A percentile compares a stretch with the other conserved stretches of the same genome.
Conservation (phyloP, 1,139 yeast genomes). For the Magnusiomyces fungicola region DNA sequence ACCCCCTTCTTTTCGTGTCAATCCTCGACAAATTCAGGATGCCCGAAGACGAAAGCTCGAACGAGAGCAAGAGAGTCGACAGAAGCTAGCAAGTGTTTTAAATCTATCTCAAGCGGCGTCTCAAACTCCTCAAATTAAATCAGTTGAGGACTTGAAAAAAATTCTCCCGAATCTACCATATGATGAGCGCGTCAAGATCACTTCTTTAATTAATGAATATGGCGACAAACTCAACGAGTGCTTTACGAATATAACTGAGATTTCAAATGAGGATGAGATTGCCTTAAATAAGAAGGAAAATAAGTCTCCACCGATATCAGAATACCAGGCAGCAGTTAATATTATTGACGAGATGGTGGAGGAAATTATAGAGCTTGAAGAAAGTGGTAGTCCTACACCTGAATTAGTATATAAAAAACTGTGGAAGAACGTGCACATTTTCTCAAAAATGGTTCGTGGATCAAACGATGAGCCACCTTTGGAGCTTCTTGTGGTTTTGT, state of each 20-base stretch:
- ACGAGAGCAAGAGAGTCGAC: not conserved
- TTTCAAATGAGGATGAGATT: not conserved
- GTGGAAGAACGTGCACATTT: slow-evolving; percentile 12
- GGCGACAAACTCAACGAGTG: slow-evolving; percentile 10
- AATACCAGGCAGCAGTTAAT: slow-evolving; percentile 10
- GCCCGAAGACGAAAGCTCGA: not conserved
- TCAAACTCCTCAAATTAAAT: not conserved
- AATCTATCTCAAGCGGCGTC: not conserved
- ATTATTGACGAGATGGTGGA: slow-evolving; percentile 9
- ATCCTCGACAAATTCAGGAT: too few species aligned
- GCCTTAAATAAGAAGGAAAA: not conserved
- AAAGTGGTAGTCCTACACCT: slow-evolving; percentile 1
- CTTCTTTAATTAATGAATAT: slow-evolving; percentile 9
- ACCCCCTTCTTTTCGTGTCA: too few species aligned
- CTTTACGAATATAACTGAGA: slow-evolving; percentile 6
- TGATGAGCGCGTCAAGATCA: slow-evolving; percentile 8
- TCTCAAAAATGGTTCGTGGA: slow-evolving; percentile 6
- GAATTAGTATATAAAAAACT: slow-evolving; percentile 4
- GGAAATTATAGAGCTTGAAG: slow-evolving; percentile 7
- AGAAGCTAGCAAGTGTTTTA: not conserved
- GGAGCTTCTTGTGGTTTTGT: slow-evolving; percentile 12
- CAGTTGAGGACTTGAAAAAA: slow-evolving; percentile 10
- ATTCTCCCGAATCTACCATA: slow-evolving; percentile 12
- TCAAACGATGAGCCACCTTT: slow-evolving; percentile 12
- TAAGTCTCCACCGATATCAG: not conserved